Evolutionary conservation across 805 yeast species (phyloP).

Genomic region (Ogataea pini): DNA sequence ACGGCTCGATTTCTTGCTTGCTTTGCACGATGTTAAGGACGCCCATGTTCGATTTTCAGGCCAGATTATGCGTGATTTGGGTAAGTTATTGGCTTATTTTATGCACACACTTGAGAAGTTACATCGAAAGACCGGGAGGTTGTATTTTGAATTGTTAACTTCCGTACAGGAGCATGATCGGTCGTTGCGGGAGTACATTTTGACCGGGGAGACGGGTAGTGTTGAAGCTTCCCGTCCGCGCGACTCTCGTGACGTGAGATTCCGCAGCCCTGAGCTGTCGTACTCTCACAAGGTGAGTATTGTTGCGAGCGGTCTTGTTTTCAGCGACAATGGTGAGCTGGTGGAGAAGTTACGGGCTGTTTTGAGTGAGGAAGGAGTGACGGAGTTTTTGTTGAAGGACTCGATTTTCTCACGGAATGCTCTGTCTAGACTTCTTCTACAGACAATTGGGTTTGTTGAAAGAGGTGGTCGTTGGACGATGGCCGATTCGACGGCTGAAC

Average conservation of each 20-base stretch:
- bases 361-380: constrained; percentile 11
- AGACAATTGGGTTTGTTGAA: constrained; percentile 24
- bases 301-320: constrained; percentile 25
- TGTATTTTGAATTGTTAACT: constrained; percentile 65
- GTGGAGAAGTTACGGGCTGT: constrained; percentile 44
- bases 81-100: constrained; percentile 63
- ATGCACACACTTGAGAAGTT: constrained; percentile 57
- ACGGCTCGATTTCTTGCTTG: constrained; percentile 71
- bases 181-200: constrained; percentile 51
- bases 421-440: constrained; percentile 26
- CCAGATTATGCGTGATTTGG: constrained; percentile 56
- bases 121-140: constrained; percentile 51
- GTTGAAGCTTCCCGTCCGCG: constrained; percentile 35
- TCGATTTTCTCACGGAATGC: constrained; percentile 12
- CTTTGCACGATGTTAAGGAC: constrained; percentile 51
- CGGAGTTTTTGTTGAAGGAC: constrained; percentile 11
- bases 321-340: constrained; percentile 47
- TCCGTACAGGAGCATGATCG: constrained; percentile 48
- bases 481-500: constrained; percentile 8
- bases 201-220: constrained; percentile 55
- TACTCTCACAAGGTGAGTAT: constrained; percentile 29
- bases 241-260: constrained; percentile 18
- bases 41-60: constrained; percentile 47
- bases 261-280: constrained; percentile 21
- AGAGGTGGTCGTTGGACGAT: constrained; percentile 6